Evolutionary conservation across 139 green algal genomes (phyloP).

Genomic region (Yamagishiella unicocca): DNA sequence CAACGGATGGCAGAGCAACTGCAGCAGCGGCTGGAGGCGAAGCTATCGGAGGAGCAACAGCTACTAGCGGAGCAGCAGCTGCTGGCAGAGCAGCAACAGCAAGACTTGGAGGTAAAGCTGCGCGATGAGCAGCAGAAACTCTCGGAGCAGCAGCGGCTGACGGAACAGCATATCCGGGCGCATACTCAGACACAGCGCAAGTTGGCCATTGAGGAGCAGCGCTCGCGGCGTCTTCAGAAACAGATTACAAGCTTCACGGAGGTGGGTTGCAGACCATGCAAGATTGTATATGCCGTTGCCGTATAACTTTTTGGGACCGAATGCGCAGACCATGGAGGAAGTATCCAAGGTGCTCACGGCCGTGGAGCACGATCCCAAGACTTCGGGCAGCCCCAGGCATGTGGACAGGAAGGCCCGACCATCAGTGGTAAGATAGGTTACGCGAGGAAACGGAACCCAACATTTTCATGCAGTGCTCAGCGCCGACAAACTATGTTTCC

Average conservation of each 20-base stretch:
- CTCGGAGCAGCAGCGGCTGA: neutral
- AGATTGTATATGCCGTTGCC: neutral
- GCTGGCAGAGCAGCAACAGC: neutral
- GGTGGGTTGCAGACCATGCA: neutral
- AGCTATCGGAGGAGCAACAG: neutral
- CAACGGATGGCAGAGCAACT: neutral
- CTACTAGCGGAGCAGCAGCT: neutral
- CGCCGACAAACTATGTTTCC: neutral
- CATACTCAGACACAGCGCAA: neutral
- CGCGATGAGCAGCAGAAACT: neutral
- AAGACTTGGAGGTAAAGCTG: neutral
- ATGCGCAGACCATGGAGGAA: constrained; percentile 36
- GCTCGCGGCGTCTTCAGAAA: neutral
- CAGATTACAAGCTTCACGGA: constrained; percentile 26
- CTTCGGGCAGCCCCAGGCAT: neutral
- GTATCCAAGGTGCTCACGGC: constrained; percentile 3
- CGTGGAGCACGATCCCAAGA: constrained; percentile 2
- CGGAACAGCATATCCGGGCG: neutral
- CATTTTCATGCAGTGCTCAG: no score
- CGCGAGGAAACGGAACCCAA: no score
- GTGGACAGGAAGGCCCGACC: neutral
- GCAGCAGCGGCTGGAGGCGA: neutral
- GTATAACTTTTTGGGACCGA: no score
- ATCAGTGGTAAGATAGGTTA: neutral
- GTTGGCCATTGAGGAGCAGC: neutral